A percentile compares a stretch with the other conserved stretches of the same genome.
Evolutionary conservation across 1,284 basidiomycete genomes (phyloP).

Genomic region (Sanguinoderma infundibulare): DNA sequence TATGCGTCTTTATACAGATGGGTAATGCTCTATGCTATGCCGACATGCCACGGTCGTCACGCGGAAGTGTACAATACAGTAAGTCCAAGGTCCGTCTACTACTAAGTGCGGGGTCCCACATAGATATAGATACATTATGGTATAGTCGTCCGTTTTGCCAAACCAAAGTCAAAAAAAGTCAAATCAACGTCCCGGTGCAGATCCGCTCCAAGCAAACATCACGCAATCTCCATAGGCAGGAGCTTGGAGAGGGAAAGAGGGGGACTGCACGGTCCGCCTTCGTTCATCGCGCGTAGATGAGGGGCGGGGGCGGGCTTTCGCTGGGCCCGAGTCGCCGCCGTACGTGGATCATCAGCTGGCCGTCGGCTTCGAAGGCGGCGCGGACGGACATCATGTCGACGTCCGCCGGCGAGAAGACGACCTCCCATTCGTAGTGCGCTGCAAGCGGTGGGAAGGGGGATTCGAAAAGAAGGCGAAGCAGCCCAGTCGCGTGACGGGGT

Average conservation of each 20-base stretch:
- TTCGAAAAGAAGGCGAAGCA: background rate
- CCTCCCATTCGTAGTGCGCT: conserved; percentile 38
- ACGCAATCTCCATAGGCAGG: too few species aligned
- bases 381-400: conserved; percentile 33
- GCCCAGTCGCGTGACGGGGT: background rate
- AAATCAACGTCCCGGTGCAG: background rate
- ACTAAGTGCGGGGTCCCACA: background rate
- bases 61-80: too few species aligned
- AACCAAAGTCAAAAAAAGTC: background rate
- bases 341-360: conserved; percentile 30
- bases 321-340: conserved; percentile 11
- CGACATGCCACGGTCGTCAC: too few species aligned
- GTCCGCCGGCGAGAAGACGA: conserved; percentile 33
- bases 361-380: conserved; percentile 28
- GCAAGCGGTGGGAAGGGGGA: background rate
- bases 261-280: too few species aligned
- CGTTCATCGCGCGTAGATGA: conserved; percentile 7
- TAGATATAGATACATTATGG: conserved; percentile 12
- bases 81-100: background rate
- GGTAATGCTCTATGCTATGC: too few species aligned
- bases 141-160: background rate
- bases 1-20: too few species aligned
- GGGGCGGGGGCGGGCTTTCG: conserved; percentile 5
- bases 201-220: background rate
- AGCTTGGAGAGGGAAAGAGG: too few species aligned